These are phyloP conservation scores for Alternaria hordeiaustralica DNA, from an alignment of 2,329 filamentous ascomycete genomes.

Conservation along the genomic window DNA sequence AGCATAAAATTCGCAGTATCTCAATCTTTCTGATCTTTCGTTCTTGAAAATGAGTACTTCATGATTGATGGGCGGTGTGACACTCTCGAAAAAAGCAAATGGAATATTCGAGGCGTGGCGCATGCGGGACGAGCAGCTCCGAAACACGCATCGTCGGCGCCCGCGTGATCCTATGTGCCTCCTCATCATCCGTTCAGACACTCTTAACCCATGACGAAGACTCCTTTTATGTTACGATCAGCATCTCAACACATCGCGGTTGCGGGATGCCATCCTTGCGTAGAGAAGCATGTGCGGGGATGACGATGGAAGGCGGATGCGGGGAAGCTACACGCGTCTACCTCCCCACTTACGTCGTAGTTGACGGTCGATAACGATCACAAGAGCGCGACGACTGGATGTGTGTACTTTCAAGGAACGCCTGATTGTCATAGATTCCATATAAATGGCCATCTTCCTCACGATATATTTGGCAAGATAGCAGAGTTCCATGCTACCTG, in stretches of 20 bases:
- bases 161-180: too few species aligned
- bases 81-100: too few species aligned
- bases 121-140: too few species aligned
- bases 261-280: not conserved
- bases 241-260: too few species aligned
- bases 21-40: not conserved
- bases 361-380: not conserved
- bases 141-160: too few species aligned
- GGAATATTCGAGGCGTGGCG: too few species aligned
- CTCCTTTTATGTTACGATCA: not conserved
- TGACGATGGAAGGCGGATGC: not conserved
- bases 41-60: not conserved
- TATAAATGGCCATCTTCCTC: not conserved
- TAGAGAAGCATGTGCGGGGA: not conserved
- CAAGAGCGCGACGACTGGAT: not conserved
- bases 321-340: conserved; percentile 27
- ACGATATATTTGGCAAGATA: too few species aligned
- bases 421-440: not conserved
- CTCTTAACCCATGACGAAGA: not conserved
- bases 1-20: not conserved
- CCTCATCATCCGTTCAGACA: too few species aligned
- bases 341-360: conserved; percentile 6
- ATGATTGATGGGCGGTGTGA: too few species aligned
- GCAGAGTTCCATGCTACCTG: too few species aligned
- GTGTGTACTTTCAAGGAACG: not conserved